These are phyloP conservation scores for Citrullus amarus DNA, from an alignment of 306 rosid genomes.

Conservation along the genomic window DNA sequence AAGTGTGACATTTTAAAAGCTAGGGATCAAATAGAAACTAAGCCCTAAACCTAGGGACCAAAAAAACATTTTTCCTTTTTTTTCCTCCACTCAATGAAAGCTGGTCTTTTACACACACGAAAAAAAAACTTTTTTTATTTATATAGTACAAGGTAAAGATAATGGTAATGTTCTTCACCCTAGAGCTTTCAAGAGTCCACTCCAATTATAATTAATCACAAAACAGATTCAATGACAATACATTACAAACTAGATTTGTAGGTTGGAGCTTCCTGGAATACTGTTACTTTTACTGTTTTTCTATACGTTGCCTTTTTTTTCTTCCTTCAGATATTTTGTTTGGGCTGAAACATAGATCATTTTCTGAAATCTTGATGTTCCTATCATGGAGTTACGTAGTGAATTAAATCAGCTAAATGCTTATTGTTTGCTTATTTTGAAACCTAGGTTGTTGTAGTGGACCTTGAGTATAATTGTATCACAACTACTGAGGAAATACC, in stretches of 20 bases:
- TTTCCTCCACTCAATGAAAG: no score
- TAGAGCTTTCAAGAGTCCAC: background rate
- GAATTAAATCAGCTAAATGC: background rate
- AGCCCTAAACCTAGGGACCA: no score
- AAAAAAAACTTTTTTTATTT: background rate
- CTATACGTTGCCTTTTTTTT: background rate
- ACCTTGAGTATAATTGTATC: slow-evolving; percentile 76
- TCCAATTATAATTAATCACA: background rate
- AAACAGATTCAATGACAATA: background rate
- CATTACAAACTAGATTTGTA: background rate
- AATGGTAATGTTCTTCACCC: background rate
- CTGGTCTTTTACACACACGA: no score
- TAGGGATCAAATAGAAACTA: no score
- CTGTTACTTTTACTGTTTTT: background rate
- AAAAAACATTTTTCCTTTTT: no score
- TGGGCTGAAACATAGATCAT: background rate
- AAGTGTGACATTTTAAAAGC: no score
- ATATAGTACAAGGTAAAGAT: background rate
- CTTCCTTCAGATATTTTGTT: background rate
- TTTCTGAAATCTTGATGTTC: background rate
- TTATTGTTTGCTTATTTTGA: slow-evolving; percentile 5
- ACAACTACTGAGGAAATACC: slow-evolving; percentile 93
- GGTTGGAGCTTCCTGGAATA: background rate
- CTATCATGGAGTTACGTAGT: background rate
- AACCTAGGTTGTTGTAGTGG: slow-evolving; percentile 89